A percentile compares a stretch with the other conserved stretches of the same genome.
Evolutionary conservation across 495 filamentous ascomycete genomes (phyloP).

Genomic region (Amorphotheca resinae): DNA sequence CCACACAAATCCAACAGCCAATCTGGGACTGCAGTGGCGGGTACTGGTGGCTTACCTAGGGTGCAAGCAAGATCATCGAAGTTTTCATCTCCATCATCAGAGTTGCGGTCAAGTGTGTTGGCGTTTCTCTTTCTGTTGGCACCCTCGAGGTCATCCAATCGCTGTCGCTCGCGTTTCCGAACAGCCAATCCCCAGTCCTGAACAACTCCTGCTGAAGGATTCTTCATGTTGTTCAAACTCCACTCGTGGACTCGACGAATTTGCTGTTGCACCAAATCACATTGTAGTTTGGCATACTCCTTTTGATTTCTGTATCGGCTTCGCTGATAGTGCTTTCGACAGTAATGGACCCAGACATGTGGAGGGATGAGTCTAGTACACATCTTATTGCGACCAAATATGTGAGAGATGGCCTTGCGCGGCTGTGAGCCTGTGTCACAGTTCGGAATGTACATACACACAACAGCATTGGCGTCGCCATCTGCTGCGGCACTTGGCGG

Average conservation of each 20-base stretch:
- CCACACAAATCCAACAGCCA: constrained; percentile 29
- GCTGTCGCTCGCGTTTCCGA: constrained; percentile 41
- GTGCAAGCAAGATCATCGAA: constrained; percentile 2
- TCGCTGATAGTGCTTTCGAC: constrained; percentile 80
- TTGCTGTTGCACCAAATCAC: constrained; percentile 43
- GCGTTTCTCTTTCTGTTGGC: constrained; percentile 20
- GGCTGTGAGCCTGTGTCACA: constrained; percentile 39
- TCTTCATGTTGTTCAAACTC: constrained; percentile 30
- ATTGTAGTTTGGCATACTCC: constrained; percentile 48
- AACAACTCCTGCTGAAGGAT: constrained; percentile 30
- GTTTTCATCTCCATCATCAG: constrained; percentile 23
- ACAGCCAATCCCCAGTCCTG: constrained; percentile 35
- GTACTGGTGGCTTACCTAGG: constrained; percentile 10
- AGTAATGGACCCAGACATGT: constrained; percentile 56
- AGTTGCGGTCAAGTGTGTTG: constrained; percentile 6
- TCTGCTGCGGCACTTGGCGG: not conserved
- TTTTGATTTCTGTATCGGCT: constrained; percentile 48
- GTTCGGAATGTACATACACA: constrained; percentile 26
- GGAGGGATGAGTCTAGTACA: constrained; percentile 55
- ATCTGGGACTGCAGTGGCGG: constrained; percentile 27
- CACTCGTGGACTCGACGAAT: constrained; percentile 47
- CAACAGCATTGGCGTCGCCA: not conserved
- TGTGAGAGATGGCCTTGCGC: constrained; percentile 70
- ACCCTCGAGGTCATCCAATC: constrained; percentile 22
- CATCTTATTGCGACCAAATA: constrained; percentile 81